Evolutionary conservation across 192 early-diverging fungal species (phyloP).

Genomic region (Coemansia sp.): DNA sequence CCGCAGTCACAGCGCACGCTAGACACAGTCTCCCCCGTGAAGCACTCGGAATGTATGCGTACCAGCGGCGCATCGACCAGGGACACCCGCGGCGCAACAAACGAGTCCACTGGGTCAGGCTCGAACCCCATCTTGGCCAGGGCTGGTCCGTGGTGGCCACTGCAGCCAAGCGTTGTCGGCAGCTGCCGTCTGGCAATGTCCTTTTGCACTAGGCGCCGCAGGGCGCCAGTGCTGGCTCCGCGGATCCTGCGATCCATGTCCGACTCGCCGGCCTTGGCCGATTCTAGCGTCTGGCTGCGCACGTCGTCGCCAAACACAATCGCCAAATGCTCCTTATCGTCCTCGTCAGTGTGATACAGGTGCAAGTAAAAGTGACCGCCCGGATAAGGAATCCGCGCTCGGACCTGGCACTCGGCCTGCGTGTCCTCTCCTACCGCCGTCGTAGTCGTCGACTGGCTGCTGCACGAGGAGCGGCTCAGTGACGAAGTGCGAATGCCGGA

Average conservation of each 20-base stretch:
- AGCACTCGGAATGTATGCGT: conserved; percentile 96
- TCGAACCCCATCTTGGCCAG: conserved; percentile 17
- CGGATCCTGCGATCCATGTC: conserved; percentile 78
- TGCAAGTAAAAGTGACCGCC: conserved; percentile 82
- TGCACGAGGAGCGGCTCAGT: neutral
- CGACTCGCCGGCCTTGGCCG: conserved; percentile 67
- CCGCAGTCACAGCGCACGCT: conserved; percentile 95
- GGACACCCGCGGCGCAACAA: conserved; percentile 37
- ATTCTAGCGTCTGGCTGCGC: conserved; percentile 69
- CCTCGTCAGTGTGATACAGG: conserved; percentile 82
- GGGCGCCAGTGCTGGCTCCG: conserved; percentile 71
- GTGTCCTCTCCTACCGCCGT: neutral
- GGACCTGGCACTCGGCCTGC: conserved; percentile 57
- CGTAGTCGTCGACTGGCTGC: neutral
- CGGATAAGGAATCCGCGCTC: conserved; percentile 79
- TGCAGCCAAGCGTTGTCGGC: neutral
- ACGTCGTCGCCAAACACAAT: conserved; percentile 91
- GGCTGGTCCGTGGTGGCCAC: neutral
- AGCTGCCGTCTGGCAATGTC: conserved; percentile 30
- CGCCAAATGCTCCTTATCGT: conserved; percentile 93
- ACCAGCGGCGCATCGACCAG: conserved; percentile 68
- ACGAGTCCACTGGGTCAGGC: conserved; percentile 31
- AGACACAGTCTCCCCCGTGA: conserved; percentile 94
- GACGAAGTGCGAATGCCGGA: neutral
- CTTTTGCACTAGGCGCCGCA: conserved; percentile 46